phyloP scores from a whole-genome alignment of 2,329 filamentous ascomycete genomes.

The Pseudocercospora crystallina region DNA sequence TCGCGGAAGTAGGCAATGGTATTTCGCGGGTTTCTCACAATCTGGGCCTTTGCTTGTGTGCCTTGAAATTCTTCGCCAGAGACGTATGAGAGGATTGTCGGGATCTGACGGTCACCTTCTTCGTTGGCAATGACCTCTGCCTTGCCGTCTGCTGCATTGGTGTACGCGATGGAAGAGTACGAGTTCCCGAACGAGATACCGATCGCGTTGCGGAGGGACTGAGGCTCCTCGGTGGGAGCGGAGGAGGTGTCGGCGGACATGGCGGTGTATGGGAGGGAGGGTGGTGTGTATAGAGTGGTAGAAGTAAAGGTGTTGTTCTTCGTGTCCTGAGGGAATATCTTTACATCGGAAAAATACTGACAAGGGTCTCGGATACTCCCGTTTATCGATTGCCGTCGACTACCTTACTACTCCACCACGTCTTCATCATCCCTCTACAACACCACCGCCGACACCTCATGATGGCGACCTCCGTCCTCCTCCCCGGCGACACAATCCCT shows the following conservation, averaged over 20 bases:
- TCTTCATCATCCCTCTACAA: not conserved
- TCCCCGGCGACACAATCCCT: conserved; percentile 79
- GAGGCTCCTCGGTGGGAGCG: conserved; percentile 47
- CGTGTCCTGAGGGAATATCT: not conserved
- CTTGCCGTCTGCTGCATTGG: conserved; percentile 75
- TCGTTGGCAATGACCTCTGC: conserved; percentile 98
- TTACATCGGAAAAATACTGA: not conserved
- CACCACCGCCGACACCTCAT: not conserved
- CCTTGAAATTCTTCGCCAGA: conserved; percentile 96
- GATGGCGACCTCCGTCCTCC: conserved; percentile 57
- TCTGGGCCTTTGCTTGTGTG: conserved; percentile 88
- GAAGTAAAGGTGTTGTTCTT: not conserved
- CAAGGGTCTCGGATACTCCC: not conserved
- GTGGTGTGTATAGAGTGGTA: not conserved
- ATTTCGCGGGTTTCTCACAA: conserved; percentile 89
- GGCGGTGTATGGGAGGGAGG: conserved; percentile 8
- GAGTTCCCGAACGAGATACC: conserved; percentile 98
- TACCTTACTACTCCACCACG: conserved; percentile 9
- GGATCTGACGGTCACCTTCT: conserved; percentile 98
- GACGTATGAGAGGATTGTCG: conserved; percentile 89
- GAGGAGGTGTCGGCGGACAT: conserved; percentile 55
- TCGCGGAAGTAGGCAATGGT: conserved; percentile 96
- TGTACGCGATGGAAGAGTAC: conserved; percentile 95
- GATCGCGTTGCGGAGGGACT: conserved; percentile 60
- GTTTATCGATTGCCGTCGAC: conserved; percentile 1